These are phyloP conservation scores for Pogostemon cablin DNA, from an alignment of 257 asterid genomes.

Conservation along the genomic window DNA sequence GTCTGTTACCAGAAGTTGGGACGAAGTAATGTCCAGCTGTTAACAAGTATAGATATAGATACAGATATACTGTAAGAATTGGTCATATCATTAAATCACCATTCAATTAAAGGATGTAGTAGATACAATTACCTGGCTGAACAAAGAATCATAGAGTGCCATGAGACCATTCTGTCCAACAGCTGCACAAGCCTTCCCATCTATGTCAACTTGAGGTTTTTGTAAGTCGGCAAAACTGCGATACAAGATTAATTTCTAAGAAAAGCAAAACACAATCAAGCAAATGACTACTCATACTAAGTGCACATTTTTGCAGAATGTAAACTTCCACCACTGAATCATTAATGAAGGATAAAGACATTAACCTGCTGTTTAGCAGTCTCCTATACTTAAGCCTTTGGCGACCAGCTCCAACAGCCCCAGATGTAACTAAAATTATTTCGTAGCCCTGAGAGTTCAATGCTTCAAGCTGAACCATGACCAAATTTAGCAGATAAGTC, in stretches of 20 bases:
- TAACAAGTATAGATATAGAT: slow-evolving; percentile 7
- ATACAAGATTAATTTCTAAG: slow-evolving; percentile 20
- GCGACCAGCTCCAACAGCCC: slow-evolving; percentile 80
- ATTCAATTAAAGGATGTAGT: neutral
- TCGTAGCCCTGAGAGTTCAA: slow-evolving; percentile 61
- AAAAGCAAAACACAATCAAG: neutral
- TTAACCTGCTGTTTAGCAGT: slow-evolving; percentile 65
- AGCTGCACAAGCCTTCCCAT: slow-evolving; percentile 80
- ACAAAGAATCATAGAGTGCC: slow-evolving; percentile 66
- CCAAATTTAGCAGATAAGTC: neutral
- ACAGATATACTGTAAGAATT: neutral
- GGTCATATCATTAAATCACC: no score
- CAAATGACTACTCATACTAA: no score
- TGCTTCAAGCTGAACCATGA: slow-evolving; percentile 52
- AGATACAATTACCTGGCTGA: slow-evolving; percentile 53
- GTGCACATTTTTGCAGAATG: no score
- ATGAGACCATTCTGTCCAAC: slow-evolving; percentile 76
- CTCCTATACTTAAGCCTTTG: slow-evolving; percentile 61
- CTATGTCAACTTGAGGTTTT: slow-evolving; percentile 67
- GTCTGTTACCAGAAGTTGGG: slow-evolving; percentile 86
- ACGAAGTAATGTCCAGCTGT: slow-evolving; percentile 81
- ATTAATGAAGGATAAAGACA: no score
- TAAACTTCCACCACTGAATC: no score
- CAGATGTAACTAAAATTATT: slow-evolving; percentile 64
- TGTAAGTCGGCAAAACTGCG: slow-evolving; percentile 67